These are phyloP conservation scores for Neolentinus lepideus DNA, from an alignment of 1,284 basidiomycete species.

Conservation along the genomic window DNA sequence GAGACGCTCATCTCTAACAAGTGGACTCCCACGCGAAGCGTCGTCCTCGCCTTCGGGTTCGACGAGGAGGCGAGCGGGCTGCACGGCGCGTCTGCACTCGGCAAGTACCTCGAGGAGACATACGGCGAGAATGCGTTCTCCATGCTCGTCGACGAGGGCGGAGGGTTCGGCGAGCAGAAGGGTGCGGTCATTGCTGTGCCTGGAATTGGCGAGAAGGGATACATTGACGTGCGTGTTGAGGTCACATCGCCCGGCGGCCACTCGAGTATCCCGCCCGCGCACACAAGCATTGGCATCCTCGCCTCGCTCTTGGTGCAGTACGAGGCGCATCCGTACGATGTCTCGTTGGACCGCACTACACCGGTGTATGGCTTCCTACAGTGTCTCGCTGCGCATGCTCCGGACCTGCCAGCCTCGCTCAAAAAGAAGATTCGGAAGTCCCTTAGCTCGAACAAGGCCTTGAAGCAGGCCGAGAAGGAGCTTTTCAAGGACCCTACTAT, in stretches of 20 bases:
- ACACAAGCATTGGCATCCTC: conserved; percentile 54
- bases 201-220: conserved; percentile 60
- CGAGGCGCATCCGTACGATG: conserved; percentile 38
- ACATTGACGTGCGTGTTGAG: conserved; percentile 45
- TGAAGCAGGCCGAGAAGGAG: conserved; percentile 31
- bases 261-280: conserved; percentile 52
- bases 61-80: conserved; percentile 59
- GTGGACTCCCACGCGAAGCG: conserved; percentile 43
- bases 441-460: conserved; percentile 30
- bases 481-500: conserved; percentile 23
- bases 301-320: conserved; percentile 40
- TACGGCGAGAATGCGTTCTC: conserved; percentile 50
- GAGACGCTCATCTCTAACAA: conserved; percentile 46
- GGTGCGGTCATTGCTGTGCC: conserved; percentile 40
- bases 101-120: conserved; percentile 34
- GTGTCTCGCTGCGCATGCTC: conserved; percentile 38
- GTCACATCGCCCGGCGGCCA: conserved; percentile 63
- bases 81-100: conserved; percentile 43
- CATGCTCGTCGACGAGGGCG: conserved; percentile 47
- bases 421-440: conserved; percentile 29
- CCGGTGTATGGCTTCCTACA: conserved; percentile 36
- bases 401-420: conserved; percentile 31
- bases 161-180: conserved; percentile 24
- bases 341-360: conserved; percentile 32
- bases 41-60: conserved; percentile 63